Conservation (phyloP, 257 asterid species). For the Solanum neorickii region DNA sequence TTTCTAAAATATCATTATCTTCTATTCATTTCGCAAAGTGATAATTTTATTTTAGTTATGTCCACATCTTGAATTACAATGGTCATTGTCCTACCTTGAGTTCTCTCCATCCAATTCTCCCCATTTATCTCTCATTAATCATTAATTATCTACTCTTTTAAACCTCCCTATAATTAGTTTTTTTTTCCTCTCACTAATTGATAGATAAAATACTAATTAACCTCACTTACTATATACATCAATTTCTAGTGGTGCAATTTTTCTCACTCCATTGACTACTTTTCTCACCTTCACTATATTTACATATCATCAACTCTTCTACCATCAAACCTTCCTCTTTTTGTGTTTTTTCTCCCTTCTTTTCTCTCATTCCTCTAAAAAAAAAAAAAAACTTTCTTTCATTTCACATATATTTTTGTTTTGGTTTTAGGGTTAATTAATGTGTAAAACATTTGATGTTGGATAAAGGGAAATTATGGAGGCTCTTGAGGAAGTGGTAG, state of each 20-base stretch:
- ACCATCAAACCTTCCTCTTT: not conserved
- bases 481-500: constrained; percentile 15
- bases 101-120: not conserved
- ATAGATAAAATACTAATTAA: not conserved
- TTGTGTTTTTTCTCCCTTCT: not conserved
- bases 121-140: not conserved
- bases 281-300: not conserved
- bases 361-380: constrained; percentile 1
- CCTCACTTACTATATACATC: not conserved
- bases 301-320: not conserved
- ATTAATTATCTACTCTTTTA: not conserved
- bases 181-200: not conserved
- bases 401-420: not conserved
- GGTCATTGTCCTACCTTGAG: not conserved
- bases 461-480: constrained; percentile 18
- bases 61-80: not conserved
- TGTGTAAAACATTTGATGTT: not conserved
- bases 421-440: not conserved
- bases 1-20: not conserved
- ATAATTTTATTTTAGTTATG: not conserved
- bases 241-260: not conserved
- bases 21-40: not conserved
- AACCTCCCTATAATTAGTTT: not conserved
- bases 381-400: not conserved
- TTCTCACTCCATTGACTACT: not conserved